phyloP scores from a whole-genome alignment of 225 moss, liverwort and hornwort genomes.

The Polytrichum formosum region DNA sequence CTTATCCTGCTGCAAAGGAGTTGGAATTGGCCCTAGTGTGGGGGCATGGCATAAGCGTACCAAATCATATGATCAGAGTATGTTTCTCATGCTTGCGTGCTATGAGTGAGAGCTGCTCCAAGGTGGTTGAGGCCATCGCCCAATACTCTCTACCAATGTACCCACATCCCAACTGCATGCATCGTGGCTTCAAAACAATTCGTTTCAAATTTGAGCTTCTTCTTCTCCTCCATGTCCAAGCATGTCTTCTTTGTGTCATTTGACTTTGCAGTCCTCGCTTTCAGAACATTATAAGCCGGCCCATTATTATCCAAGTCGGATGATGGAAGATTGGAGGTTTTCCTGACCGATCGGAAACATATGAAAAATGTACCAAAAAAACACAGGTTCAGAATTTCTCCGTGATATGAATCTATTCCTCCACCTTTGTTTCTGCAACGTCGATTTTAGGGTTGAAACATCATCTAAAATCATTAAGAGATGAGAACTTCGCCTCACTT shows the following conservation, averaged over 20 bases:
- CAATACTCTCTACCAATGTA: conserved; percentile 59
- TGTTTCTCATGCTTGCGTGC: conserved; percentile 19
- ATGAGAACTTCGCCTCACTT: conserved; percentile 48
- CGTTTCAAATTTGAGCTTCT: conserved; percentile 52
- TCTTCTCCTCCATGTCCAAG: conserved; percentile 38
- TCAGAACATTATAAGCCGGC: conserved; percentile 27
- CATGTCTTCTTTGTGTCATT: conserved; percentile 62
- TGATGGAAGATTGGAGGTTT: not conserved
- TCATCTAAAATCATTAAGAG: conserved; percentile 44
- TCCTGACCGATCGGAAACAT: too few species aligned
- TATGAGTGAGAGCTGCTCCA: conserved; percentile 43
- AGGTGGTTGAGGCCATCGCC: conserved; percentile 67
- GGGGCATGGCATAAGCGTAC: not conserved
- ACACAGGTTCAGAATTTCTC: too few species aligned
- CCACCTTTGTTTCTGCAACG: conserved; percentile 44
- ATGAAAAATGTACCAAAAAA: too few species aligned
- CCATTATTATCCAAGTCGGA: conserved; percentile 35
- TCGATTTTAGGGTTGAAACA: conserved; percentile 30
- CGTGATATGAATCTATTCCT: conserved; percentile 20
- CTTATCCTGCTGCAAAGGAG: too few species aligned
- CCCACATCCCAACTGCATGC: conserved; percentile 53
- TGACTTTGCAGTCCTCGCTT: conserved; percentile 70
- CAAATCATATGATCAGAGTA: not conserved
- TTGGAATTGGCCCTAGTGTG: too few species aligned
- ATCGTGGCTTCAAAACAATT: conserved; percentile 44